Conservation (phyloP, 371 early-diverging fungal genomes). For the Mucor plumbeus region DNA sequence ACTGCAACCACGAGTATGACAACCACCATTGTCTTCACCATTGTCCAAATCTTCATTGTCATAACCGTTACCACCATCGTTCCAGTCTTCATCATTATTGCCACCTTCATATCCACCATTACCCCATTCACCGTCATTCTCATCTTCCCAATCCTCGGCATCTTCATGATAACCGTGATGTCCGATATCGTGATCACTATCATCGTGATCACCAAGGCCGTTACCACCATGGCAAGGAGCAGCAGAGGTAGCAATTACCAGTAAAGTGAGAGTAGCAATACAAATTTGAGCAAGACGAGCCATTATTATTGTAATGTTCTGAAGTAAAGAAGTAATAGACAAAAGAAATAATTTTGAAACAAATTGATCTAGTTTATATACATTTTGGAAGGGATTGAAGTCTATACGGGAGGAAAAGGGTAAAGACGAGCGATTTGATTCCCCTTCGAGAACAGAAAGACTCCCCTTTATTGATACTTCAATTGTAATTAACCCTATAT, state of each 20-base stretch:
- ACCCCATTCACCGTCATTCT: background rate
- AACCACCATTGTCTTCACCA: background rate
- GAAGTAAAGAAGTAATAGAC: background rate
- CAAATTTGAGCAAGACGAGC: slow-evolving; percentile 27
- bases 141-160: background rate
- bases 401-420: no score
- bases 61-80: background rate
- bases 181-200: slow-evolving; percentile 3
- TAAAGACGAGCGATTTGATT: background rate
- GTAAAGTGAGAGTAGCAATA: slow-evolving; percentile 23
- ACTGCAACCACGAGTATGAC: background rate
- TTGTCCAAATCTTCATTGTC: background rate
- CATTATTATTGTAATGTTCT: slow-evolving; percentile 16
- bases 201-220: slow-evolving; percentile 6
- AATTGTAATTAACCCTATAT: slow-evolving; percentile 14
- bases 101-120: slow-evolving; percentile 1
- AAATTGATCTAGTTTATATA: background rate
- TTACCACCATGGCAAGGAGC: slow-evolving; percentile 27
- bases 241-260: slow-evolving; percentile 14
- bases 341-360: slow-evolving; percentile 7
- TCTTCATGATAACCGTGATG: background rate
- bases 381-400: background rate
- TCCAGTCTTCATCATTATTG: background rate
- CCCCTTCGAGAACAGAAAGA: background rate
- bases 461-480: slow-evolving; percentile 6